A percentile compares a stretch with the other conserved stretches of the same genome.
Conservation (phyloP, 176 grass and related monocot genomes). For the Ensete ventricosum region DNA sequence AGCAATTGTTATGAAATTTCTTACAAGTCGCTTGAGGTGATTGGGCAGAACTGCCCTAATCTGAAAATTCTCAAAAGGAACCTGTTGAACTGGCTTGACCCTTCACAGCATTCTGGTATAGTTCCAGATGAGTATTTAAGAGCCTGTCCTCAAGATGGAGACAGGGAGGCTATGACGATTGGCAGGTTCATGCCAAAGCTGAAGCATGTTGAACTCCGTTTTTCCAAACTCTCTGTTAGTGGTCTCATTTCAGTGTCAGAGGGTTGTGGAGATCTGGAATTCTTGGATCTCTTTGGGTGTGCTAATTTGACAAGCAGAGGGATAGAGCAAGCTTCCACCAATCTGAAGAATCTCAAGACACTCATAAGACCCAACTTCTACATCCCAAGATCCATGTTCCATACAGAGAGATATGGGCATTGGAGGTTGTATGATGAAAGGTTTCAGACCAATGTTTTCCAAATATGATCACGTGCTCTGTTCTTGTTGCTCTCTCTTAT, state of each 20-base stretch:
- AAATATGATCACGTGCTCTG: conserved; percentile 41
- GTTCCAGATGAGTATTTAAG: conserved; percentile 68
- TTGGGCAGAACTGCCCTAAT: conserved; percentile 66
- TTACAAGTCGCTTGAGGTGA: conserved; percentile 60
- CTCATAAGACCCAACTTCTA: conserved; percentile 66
- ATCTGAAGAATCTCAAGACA: conserved; percentile 48
- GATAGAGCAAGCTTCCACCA: conserved; percentile 54
- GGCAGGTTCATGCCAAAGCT: conserved; percentile 79
- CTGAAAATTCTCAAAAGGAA: conserved; percentile 54
- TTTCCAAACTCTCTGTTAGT: conserved; percentile 49
- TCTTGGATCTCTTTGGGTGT: conserved; percentile 70
- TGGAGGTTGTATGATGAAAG: conserved; percentile 89
- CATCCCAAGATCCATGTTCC: conserved; percentile 76
- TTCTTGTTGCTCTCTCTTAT: background rate
- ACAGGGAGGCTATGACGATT: conserved; percentile 62
- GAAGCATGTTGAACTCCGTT: conserved; percentile 70
- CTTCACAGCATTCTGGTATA: conserved; percentile 63
- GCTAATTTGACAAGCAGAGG: conserved; percentile 58
- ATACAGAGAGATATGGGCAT: conserved; percentile 62
- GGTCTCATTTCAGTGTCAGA: conserved; percentile 50
- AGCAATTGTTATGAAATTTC: conserved; percentile 86
- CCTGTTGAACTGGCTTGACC: conserved; percentile 76
- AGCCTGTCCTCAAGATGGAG: conserved; percentile 68
- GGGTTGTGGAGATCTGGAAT: conserved; percentile 56
- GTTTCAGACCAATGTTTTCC: conserved; percentile 84